phyloP scores from a whole-genome alignment of 768 basidiomycete genomes.

The Amanita phalloides region DNA sequence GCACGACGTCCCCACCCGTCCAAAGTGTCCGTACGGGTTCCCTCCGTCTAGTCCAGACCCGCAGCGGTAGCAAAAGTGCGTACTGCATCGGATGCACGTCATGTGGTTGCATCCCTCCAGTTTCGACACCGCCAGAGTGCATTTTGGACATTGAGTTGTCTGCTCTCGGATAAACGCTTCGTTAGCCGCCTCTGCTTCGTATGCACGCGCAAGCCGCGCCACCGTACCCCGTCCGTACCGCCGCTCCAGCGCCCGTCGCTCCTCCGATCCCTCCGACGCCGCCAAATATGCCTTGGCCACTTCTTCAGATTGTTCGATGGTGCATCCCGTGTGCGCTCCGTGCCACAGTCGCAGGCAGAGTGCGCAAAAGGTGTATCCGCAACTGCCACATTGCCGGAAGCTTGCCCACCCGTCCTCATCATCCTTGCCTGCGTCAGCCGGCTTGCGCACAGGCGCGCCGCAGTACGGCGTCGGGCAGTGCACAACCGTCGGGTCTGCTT shows the following conservation, averaged over 20 bases:
- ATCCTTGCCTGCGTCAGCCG: conserved; percentile 27
- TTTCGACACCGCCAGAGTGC: conserved; percentile 66
- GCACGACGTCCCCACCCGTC: conserved; percentile 37
- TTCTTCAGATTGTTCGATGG: conserved; percentile 53
- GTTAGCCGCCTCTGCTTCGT: conserved; percentile 69
- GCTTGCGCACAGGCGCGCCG: conserved; percentile 67
- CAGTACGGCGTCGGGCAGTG: conserved; percentile 76
- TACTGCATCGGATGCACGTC: conserved; percentile 63
- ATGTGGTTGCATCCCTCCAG: conserved; percentile 83
- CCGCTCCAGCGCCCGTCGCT: conserved; percentile 43
- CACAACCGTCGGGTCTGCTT: conserved; percentile 63
- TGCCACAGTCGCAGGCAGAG: conserved; percentile 86
- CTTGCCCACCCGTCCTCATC: conserved; percentile 63
- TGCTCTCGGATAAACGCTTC: conserved; percentile 58
- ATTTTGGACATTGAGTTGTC: conserved; percentile 68
- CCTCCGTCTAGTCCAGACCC: conserved; percentile 35
- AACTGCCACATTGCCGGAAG: conserved; percentile 60
- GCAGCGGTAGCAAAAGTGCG: conserved; percentile 81
- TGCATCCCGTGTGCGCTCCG: conserved; percentile 65
- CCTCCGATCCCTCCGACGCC: conserved; percentile 37
- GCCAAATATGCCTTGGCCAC: conserved; percentile 60
- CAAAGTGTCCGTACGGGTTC: conserved; percentile 66
- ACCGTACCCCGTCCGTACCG: conserved; percentile 57
- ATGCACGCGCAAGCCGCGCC: conserved; percentile 44
- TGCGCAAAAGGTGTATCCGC: conserved; percentile 73